Conservation (phyloP, 192 early-diverging fungal species). For the Backusella sp. region DNA sequence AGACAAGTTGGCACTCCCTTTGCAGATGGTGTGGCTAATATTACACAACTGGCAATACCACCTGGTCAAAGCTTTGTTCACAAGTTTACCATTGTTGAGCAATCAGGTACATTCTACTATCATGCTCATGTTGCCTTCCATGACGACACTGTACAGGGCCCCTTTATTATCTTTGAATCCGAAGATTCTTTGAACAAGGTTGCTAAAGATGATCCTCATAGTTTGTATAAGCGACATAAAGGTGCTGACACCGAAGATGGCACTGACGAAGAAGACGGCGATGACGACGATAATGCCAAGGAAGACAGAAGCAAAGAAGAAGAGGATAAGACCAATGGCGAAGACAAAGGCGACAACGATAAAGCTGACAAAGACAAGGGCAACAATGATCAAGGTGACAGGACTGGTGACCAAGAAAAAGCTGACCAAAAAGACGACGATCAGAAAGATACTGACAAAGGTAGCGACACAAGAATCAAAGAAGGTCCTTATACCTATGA, state of each 20-base stretch:
- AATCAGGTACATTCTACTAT: slow-evolving; percentile 45
- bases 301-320: too few species aligned
- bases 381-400: background rate
- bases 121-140: slow-evolving; percentile 27
- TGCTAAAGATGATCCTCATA: background rate
- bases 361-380: background rate
- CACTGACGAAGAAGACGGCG: background rate
- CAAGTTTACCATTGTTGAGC: slow-evolving; percentile 35
- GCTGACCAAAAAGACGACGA: background rate
- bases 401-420: background rate
- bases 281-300: too few species aligned
- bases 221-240: background rate
- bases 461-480: background rate
- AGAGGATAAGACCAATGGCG: too few species aligned
- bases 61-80: slow-evolving; percentile 43
- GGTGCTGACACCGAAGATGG: background rate
- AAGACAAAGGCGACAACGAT: background rate
- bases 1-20: slow-evolving; percentile 39
- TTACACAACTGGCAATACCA: slow-evolving; percentile 52
- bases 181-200: background rate
- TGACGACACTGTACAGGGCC: slow-evolving; percentile 9
- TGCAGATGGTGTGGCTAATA: slow-evolving; percentile 55
- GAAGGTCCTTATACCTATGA: slow-evolving; percentile 36
- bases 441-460: background rate
- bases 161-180: slow-evolving; percentile 12